Base-by-base conservation (phyloP, 2,329 filamentous ascomycete species). In the Eutypa lata region DNA sequence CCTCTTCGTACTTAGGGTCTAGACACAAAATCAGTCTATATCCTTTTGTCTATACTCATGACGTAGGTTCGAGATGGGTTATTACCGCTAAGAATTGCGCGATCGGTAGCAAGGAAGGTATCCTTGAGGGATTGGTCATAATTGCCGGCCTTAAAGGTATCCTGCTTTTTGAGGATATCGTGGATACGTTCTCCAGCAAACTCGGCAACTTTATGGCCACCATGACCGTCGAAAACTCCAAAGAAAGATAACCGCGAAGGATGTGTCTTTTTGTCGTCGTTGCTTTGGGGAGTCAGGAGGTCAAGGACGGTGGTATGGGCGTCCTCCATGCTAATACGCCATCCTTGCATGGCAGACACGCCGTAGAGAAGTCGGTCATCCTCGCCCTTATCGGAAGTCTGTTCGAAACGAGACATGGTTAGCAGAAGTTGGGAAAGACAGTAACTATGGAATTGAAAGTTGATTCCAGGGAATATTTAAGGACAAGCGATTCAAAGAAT, bases 241-340 rank as follows among this genome's bases (percentile, higher is more conserved):
- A 99, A 99, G 78, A 96, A 97, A 62, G 91, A 91, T 67, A 97
- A 80, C 69, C 89, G 86, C 65, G 87, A 84, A 65, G 86, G 78
- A 64, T 87, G 81, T 49, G 78, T 75, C 33, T 84, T 84, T 63
- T 87, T 81, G 61, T 84, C 77, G 24, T 83, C 79, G 51, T 86
- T 70, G 55, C 70, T 69, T 53, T 73, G 66, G 53, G 71, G 66
- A 56, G 84, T 78, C 67, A 94, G 84, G 62, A 97, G 84, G 73
- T 97, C 90, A 70, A 99, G 88, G 49, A 97, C 78, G 52, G 89
- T 83, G 57, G 90, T 90, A 76, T 99, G 94, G 59, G 94, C 87
- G 72, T 99, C 94, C 74, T 99, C 94, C 94, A 99, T 99, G 79
- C 90, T 96, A 77, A 99, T 97, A 77, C 94, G 89, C 94, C 94